phyloP scores from a whole-genome alignment of 2,329 filamentous ascomycete genomes.

The Hypoxylon sp. region DNA sequence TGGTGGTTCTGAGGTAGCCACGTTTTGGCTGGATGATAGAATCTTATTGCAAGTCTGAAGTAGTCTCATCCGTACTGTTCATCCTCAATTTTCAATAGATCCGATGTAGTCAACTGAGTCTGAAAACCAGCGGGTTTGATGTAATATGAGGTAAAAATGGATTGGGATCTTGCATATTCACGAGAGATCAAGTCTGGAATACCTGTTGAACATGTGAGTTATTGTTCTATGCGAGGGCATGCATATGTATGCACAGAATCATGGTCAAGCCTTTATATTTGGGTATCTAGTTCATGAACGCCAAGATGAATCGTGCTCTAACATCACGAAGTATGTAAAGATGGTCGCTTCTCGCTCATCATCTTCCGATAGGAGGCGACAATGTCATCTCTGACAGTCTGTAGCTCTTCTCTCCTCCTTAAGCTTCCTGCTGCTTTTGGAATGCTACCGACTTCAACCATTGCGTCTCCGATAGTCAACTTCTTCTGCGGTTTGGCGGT shows the following conservation, averaged over 20 bases:
- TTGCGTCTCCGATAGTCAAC: conserved; percentile 74
- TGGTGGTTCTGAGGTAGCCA: neutral
- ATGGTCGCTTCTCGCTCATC: conserved; percentile 68
- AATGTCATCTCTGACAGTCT: conserved; percentile 77
- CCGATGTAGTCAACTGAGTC: neutral
- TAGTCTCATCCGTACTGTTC: neutral
- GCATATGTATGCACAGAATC: neutral
- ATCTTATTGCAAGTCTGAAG: neutral
- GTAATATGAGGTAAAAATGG: neutral
- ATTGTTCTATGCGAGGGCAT: neutral
- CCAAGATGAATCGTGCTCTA: neutral
- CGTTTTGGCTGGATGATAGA: neutral
- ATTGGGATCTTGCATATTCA: neutral
- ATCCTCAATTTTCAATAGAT: neutral
- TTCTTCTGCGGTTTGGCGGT: conserved; percentile 74
- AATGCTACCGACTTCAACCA: conserved; percentile 77
- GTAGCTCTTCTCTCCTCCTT: conserved; percentile 79
- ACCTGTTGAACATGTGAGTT: neutral
- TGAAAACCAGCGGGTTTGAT: neutral
- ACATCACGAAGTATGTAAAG: conserved; percentile 41
- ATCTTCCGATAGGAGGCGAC: conserved; percentile 80
- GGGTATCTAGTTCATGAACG: conserved; percentile 31
- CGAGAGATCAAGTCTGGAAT: neutral
- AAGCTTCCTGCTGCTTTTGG: conserved; percentile 79
- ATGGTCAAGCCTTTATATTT: neutral